These are phyloP conservation scores for Leonotis leonurus DNA, from an alignment of 257 asterid species.

Conservation along the genomic window DNA sequence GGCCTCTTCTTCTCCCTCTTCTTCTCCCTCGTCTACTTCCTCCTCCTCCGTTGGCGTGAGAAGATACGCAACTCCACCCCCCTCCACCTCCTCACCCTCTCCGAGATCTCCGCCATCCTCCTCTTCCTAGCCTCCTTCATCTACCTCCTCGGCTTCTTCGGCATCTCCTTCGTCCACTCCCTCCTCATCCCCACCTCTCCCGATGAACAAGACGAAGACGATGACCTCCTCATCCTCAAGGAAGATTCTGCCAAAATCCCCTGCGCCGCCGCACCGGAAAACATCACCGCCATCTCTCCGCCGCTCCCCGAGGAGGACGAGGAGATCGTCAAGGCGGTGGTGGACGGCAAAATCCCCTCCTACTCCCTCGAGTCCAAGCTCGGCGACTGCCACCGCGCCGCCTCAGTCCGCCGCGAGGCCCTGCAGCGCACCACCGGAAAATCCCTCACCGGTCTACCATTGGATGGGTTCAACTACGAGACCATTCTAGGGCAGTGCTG, in stretches of 20 bases:
- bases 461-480: slow-evolving; percentile 37
- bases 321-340: slow-evolving; percentile 29
- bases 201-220: slow-evolving; percentile 17
- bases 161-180: slow-evolving; percentile 33
- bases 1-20: slow-evolving; percentile 29
- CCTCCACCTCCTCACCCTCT: slow-evolving; percentile 28
- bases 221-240: slow-evolving; percentile 19
- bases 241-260: slow-evolving; percentile 25
- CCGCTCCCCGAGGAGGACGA: slow-evolving; percentile 19
- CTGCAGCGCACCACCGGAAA: slow-evolving; percentile 33
- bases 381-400: slow-evolving; percentile 37
- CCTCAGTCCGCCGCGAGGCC: slow-evolving; percentile 33
- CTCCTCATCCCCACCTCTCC: slow-evolving; percentile 21
- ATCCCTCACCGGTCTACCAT: slow-evolving; percentile 30
- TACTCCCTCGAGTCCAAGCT: slow-evolving; percentile 33
- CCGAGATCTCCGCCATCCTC: slow-evolving; percentile 34
- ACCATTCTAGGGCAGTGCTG: slow-evolving; percentile 42
- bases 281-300: not conserved
- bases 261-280: slow-evolving; percentile 19
- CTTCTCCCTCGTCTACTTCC: slow-evolving; percentile 38
- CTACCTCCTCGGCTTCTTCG: slow-evolving; percentile 37
- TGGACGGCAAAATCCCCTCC: slow-evolving; percentile 29
- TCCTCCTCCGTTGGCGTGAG: slow-evolving; percentile 36
- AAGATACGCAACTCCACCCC: slow-evolving; percentile 39
- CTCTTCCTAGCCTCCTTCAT: slow-evolving; percentile 36